Evolutionary conservation across 192 early-diverging fungal species (phyloP).

Genomic region (Chytriomyces confervae): DNA sequence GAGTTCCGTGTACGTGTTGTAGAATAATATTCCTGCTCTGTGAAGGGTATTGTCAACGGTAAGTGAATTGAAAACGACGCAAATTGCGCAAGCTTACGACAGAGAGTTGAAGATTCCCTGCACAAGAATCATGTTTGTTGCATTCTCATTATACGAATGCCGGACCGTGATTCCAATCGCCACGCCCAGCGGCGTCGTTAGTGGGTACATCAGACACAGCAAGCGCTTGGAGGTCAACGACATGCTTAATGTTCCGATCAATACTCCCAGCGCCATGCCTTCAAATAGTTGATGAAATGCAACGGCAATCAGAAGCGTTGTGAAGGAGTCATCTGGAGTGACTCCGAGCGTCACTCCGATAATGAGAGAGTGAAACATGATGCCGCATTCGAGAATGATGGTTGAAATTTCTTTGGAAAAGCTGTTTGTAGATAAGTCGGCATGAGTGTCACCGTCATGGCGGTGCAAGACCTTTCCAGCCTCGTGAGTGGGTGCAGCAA

Average conservation of each 20-base stretch:
- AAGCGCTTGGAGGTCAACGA: not conserved
- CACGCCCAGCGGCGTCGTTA: constrained; percentile 83
- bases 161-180: constrained; percentile 76
- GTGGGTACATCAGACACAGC: constrained; percentile 57
- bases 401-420: constrained; percentile 28
- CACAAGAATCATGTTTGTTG: constrained; percentile 60
- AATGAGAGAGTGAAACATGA: constrained; percentile 56
- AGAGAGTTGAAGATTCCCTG: constrained; percentile 81
- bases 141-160: constrained; percentile 63
- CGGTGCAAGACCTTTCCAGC: too few species aligned
- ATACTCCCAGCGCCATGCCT: constrained; percentile 42
- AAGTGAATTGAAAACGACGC: too few species aligned
- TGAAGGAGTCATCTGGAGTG: constrained; percentile 32
- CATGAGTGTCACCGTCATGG: not conserved
- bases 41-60: too few species aligned
- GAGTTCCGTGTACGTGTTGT: constrained; percentile 76
- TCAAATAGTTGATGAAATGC: constrained; percentile 57
- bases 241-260: constrained; percentile 25
- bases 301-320: constrained; percentile 52
- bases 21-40: constrained; percentile 78
- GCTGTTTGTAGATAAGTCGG: too few species aligned
- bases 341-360: constrained; percentile 56
- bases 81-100: not conserved
- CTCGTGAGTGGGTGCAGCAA: too few species aligned
- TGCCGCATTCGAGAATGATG: constrained; percentile 52